Conservation (phyloP, 345 rosid genomes). For the Gossypium australe region DNA sequence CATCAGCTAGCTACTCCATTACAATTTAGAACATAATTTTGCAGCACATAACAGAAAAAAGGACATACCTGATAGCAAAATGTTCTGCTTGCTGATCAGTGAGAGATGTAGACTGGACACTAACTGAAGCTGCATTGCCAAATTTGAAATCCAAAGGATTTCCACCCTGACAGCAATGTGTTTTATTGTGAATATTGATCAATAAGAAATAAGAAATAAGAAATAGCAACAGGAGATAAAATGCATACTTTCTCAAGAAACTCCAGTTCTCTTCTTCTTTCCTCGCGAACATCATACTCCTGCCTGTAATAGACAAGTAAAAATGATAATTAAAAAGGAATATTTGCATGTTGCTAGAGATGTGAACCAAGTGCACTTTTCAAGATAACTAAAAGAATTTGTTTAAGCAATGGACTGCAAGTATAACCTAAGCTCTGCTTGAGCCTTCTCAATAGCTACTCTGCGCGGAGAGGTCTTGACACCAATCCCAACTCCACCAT, state of each 20-base stretch:
- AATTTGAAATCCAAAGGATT: slow-evolving; percentile 96
- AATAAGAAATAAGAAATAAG: slow-evolving; percentile 11
- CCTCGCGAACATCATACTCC: slow-evolving; percentile 97
- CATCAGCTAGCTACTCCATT: slow-evolving; percentile 23
- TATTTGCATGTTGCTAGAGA: neutral
- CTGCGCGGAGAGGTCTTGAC: slow-evolving; percentile 83
- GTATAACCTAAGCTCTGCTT: slow-evolving; percentile 84
- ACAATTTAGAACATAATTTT: slow-evolving; percentile 10
- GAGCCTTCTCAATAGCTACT: slow-evolving; percentile 95
- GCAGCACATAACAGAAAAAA: slow-evolving; percentile 15
- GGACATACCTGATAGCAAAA: slow-evolving; percentile 70
- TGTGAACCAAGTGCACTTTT: neutral
- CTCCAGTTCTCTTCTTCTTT: slow-evolving; percentile 90
- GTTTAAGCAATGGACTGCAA: neutral
- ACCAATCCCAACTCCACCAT: slow-evolving; percentile 83
- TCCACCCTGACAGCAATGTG: slow-evolving; percentile 70
- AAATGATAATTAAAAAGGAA: slow-evolving; percentile 4
- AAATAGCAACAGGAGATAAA: slow-evolving; percentile 18
- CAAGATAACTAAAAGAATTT: neutral
- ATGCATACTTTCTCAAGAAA: slow-evolving; percentile 92
- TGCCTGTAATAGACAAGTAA: slow-evolving; percentile 49
- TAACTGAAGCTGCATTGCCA: slow-evolving; percentile 63
- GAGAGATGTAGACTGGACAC: slow-evolving; percentile 93
- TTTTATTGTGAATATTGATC: slow-evolving; percentile 10
- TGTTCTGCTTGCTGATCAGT: slow-evolving; percentile 76